Evolutionary conservation across 2,329 filamentous ascomycete species (phyloP).

Genomic region (Lasiodiplodia hormozganensis): DNA sequence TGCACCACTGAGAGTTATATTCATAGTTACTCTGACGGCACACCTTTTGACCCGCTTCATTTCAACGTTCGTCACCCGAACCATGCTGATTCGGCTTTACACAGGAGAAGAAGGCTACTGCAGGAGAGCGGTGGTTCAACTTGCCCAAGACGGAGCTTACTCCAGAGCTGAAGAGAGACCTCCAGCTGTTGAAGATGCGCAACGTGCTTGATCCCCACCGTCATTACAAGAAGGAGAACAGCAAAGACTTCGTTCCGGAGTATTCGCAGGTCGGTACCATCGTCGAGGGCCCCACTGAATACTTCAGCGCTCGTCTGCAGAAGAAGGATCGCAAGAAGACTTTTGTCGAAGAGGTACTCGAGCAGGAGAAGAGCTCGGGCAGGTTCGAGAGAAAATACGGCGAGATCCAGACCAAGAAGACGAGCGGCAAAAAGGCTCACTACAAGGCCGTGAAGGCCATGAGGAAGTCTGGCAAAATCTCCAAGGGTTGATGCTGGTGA

Average conservation of each 20-base stretch:
- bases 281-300: conserved; percentile 87
- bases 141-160: conserved; percentile 85
- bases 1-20: conserved; percentile 70
- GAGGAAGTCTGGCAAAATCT: conserved; percentile 49
- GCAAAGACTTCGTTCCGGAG: conserved; percentile 74
- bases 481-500: conserved; percentile 41
- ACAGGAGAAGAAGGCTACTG: conserved; percentile 68
- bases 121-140: conserved; percentile 86
- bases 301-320: conserved; percentile 77
- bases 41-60: not conserved
- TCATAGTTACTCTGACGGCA: conserved; percentile 81
- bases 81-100: conserved; percentile 25
- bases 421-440: conserved; percentile 85
- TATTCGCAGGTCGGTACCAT: conserved; percentile 91
- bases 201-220: conserved; percentile 86
- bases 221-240: conserved; percentile 86
- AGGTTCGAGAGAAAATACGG: conserved; percentile 89
- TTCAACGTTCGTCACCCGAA: not conserved
- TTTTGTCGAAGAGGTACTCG: conserved; percentile 83
- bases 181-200: conserved; percentile 89
- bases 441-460: conserved; percentile 80
- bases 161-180: conserved; percentile 83
- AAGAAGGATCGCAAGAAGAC: conserved; percentile 89
- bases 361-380: conserved; percentile 67
- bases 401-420: conserved; percentile 81